phyloP scores from a whole-genome alignment of 768 basidiomycete species.

The Leccinum boreale region DNA sequence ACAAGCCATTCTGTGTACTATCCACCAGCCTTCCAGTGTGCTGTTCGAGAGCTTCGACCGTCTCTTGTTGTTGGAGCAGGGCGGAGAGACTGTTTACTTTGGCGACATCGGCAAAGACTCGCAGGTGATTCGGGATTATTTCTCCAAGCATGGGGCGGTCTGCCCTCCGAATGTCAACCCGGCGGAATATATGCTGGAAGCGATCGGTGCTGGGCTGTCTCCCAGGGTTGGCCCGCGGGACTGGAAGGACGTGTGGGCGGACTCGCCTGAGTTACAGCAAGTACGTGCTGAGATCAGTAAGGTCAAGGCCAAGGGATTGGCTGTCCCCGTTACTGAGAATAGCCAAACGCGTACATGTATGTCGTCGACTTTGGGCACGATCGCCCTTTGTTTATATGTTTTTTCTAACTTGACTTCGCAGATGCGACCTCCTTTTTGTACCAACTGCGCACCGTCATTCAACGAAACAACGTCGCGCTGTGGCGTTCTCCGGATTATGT shows the following conservation, averaged over 20 bases:
- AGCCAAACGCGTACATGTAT: conserved; percentile 46
- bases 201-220: conserved; percentile 81
- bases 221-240: conserved; percentile 73
- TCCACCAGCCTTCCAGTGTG: conserved; percentile 84
- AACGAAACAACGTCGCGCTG: conserved; percentile 64
- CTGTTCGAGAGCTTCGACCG: conserved; percentile 87
- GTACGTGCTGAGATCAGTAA: conserved; percentile 42
- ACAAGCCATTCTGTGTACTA: conserved; percentile 87
- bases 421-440: conserved; percentile 75
- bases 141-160: conserved; percentile 62
- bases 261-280: conserved; percentile 55
- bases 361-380: conserved; percentile 8
- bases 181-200: conserved; percentile 75
- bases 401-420: conserved; percentile 22
- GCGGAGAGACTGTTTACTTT: conserved; percentile 92
- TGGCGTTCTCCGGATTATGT: conserved; percentile 87
- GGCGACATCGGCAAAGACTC: conserved; percentile 83
- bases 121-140: conserved; percentile 66
- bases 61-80: conserved; percentile 62
- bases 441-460: conserved; percentile 66
- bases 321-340: conserved; percentile 39
- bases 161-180: conserved; percentile 82
- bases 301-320: conserved; percentile 48
- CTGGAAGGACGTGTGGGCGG: conserved; percentile 84
- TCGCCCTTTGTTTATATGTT: not conserved